Conservation (phyloP, 1,139 yeast species). For the Lodderomyces jiufengensis region DNA sequence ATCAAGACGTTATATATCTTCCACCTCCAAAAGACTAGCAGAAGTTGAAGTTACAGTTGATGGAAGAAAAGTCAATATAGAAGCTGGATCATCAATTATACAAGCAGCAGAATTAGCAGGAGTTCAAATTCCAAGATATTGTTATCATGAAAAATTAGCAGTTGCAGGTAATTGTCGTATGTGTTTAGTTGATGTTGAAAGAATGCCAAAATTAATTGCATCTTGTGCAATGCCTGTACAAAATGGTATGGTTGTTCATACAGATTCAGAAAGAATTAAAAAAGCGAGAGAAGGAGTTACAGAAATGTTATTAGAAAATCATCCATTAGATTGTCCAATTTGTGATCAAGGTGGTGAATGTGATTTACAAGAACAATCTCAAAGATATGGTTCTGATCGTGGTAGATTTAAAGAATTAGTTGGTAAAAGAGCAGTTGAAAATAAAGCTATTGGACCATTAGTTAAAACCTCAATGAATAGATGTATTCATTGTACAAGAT, state of each 20-base stretch:
- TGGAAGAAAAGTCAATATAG: conserved; percentile 72
- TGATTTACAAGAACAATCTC: conserved; percentile 84
- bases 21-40: conserved; percentile 31
- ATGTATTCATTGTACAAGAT: conserved; percentile 90
- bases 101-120: conserved; percentile 95
- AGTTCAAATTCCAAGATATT: conserved; percentile 81
- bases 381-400: conserved; percentile 82
- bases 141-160: conserved; percentile 88
- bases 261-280: conserved; percentile 75
- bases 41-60: conserved; percentile 78
- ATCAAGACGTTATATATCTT: conserved; percentile 29
- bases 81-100: conserved; percentile 83
- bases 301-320: conserved; percentile 83
- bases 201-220: conserved; percentile 87
- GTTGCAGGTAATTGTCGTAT: conserved; percentile 95
- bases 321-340: conserved; percentile 89
- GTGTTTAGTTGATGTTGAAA: conserved; percentile 89
- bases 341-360: conserved; percentile 97
- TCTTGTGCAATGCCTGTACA: conserved; percentile 91
- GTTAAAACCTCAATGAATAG: conserved; percentile 91
- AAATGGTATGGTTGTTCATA: conserved; percentile 84
- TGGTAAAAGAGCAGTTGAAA: conserved; percentile 89
- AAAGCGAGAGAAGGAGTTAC: conserved; percentile 90
- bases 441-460: conserved; percentile 86
- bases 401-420: conserved; percentile 79